A percentile compares a stretch with the other conserved stretches of the same genome.
Evolutionary conservation across 2,329 filamentous ascomycete species (phyloP).

Genomic region (Parastagonospora avenae): DNA sequence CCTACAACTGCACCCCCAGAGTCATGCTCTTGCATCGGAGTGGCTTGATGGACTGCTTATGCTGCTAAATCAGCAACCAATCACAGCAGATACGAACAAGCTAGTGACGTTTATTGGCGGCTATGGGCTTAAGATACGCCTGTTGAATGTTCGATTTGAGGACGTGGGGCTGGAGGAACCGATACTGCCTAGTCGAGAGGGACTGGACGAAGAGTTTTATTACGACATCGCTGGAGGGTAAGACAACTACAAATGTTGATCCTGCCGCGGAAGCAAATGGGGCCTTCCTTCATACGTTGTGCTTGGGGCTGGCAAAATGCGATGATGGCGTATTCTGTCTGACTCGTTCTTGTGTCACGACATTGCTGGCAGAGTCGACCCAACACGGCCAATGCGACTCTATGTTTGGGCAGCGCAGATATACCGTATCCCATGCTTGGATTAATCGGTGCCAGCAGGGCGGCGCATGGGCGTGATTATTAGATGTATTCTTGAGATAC

Average conservation of each 20-base stretch:
- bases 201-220: conserved; percentile 90
- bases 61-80: conserved; percentile 92
- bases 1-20: conserved; percentile 80
- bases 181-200: conserved; percentile 79
- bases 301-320: no score
- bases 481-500: conserved; percentile 31
- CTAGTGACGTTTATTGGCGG: conserved; percentile 83
- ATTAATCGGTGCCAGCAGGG: conserved; percentile 3
- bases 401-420: no score
- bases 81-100: conserved; percentile 95
- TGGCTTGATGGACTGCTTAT: conserved; percentile 96
- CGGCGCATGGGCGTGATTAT: conserved; percentile 7
- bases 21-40: conserved; percentile 84
- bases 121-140: conserved; percentile 88
- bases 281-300: conserved; percentile 2
- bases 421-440: neutral
- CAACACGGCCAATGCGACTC: neutral
- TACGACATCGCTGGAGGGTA: conserved; percentile 65
- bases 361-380: neutral
- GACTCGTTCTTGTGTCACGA: neutral
- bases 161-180: conserved; percentile 73
- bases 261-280: neutral
- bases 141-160: conserved; percentile 90
- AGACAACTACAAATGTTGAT: conserved; percentile 7
- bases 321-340: no score